Base-by-base conservation (phyloP, 805 yeast species). In the Starmerella asiatica region DNA sequence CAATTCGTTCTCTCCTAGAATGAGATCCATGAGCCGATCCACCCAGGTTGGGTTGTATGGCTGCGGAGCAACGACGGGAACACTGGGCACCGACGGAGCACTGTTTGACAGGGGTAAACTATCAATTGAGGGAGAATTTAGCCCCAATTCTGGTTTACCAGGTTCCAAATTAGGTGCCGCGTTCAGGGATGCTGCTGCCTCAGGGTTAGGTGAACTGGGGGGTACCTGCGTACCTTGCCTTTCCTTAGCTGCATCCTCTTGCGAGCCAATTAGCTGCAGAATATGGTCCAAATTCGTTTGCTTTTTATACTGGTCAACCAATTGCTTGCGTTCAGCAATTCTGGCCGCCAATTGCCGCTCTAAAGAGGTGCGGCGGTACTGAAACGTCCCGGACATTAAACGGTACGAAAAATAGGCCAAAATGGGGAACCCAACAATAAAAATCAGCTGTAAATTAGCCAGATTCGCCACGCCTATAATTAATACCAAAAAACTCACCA, bases 211-310 rank as follows among this genome's bases (percentile, higher is more conserved):
- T 11, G 11, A 23, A 7, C 9, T 11, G 26, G 9, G 9, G 9
- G 26, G 26, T 23, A 23, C 9, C 26, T 23, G 7, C 7, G 26
- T 11, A 7, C 9, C 26, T 23, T 23, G 26, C 7, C 26, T 11
- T 7, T 23, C 26, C 26, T 23, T 7, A 7, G 26, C 26, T 8
- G 32, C 20, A 15, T 30, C 17, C 20, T 79, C 82, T 48, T 71
- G 85, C 51, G 85, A 67, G 37, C 69, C 71, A 32, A 86, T 61
- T 34, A 86, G 65, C n/a, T 79, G 75, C 57, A 75, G 76, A 1
- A 94, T 81, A 12, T 76, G 68, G 51, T 79, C 71, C 57, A 74
- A 88, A 48, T 81, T 79, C 14, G 94, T 80, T 52, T 73, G 67
- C 41, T 69, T 64, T 58, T 81, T 81, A 58, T 80, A 63, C 45